These are phyloP conservation scores for Cystofilobasidium bisporidii DNA, from an alignment of 768 basidiomycete species.

Conservation along the genomic window DNA sequence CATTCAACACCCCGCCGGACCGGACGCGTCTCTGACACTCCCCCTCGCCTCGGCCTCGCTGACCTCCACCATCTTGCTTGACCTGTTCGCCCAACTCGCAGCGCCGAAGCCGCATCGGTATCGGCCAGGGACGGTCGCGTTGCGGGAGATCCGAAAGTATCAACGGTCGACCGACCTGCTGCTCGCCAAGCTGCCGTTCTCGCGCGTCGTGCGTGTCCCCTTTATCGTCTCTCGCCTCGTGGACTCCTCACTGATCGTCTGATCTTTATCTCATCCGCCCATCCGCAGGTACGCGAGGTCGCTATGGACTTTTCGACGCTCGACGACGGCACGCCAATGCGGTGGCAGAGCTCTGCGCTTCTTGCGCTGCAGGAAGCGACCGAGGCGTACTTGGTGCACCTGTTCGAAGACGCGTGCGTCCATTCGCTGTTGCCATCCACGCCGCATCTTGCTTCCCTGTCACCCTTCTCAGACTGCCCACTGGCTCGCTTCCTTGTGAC, in stretches of 20 bases:
- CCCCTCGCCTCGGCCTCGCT: background rate
- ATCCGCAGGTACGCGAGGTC: constrained; percentile 81
- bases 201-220: constrained; percentile 61
- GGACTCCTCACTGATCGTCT: too few species aligned
- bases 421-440: too few species aligned
- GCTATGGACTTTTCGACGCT: constrained; percentile 73
- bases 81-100: too few species aligned
- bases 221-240: background rate
- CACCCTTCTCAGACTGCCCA: too few species aligned
- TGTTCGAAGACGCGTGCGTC: constrained; percentile 97
- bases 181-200: constrained; percentile 79
- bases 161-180: constrained; percentile 86
- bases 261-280: too few species aligned
- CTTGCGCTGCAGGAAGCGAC: constrained; percentile 93
- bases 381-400: constrained; percentile 84
- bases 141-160: constrained; percentile 87
- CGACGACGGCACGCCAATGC: constrained; percentile 48
- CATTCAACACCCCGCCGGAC: constrained; percentile 4
- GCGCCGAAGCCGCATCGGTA: constrained; percentile 53
- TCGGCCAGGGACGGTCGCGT: constrained; percentile 78
- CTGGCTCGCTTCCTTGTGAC: too few species aligned
- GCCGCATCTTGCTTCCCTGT: background rate
- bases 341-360: constrained; percentile 94
- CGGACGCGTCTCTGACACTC: background rate
- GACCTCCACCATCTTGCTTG: background rate